Base-by-base conservation (phyloP, 495 filamentous ascomycete genomes). In the Trichoderma asperelloides region DNA sequence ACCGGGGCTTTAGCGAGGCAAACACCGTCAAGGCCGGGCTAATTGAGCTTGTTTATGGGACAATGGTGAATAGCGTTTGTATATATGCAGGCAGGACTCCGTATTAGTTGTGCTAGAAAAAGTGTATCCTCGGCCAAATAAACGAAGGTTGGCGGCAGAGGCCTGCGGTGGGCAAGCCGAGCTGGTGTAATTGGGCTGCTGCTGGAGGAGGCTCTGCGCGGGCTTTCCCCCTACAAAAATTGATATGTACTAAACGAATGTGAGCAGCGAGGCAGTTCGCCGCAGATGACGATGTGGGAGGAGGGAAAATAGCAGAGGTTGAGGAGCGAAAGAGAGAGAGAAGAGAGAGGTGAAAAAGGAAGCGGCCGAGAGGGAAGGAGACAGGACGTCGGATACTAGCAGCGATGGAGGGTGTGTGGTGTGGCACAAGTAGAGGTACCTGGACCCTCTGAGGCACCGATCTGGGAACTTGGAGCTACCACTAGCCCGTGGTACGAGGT, bases 231-330 rank as follows among this genome's bases (percentile, higher is more conserved):
- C 55, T 11, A 2, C 11, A 51, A 33, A 60, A 60, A 30, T 28
- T 60, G 23, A 27, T 60, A 30, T 60, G 25, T 60, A 16, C 55
- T 60, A 60, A 60, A 60, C 55, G 55, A 60, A 60, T 60, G 55
- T 60, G 23, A 60, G 55, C 55, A 60, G 55, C 55, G 55, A 60
- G 30, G 55, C 25, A 16, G 30, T 30, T 30, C 55, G 23, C 55
- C 55, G 55, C 55, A 27, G 55, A 60, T 60, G 55, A 60, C 18
- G 23, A 30, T 11, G 55, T 11, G 25, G 23, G 27, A 21, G 12
- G 25, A 30, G 25, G 25, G 13, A 23, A 21, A 33, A 60, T 60
- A 60, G 55, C 27, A 11, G 28, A 30, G 13, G 55, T 60, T 60
- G 55, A 60, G 55, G 43, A 47, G 43, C 13, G 11, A 12, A 47